Percentiles rank a stretch among this genome's conserved stretches.
Conservation (phyloP, 345 rosid genomes). For the Citrus australasica region DNA sequence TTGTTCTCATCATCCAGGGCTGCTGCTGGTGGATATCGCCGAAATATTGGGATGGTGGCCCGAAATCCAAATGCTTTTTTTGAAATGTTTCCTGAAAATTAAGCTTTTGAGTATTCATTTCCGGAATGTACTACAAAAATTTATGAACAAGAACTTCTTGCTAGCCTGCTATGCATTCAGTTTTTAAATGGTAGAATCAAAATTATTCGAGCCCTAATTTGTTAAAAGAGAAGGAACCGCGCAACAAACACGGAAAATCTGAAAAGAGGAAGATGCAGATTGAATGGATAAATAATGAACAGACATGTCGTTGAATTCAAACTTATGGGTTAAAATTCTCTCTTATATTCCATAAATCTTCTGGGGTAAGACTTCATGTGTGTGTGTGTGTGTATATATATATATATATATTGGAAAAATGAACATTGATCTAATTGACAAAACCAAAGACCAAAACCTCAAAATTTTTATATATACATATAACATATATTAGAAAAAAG, state of each 20-base stretch:
- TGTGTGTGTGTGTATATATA: slow-evolving; percentile 17
- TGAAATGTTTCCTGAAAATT: slow-evolving; percentile 30
- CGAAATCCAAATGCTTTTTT: slow-evolving; percentile 20
- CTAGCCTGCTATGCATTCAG: not conserved
- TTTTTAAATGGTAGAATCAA: slow-evolving; percentile 6
- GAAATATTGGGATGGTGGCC: slow-evolving; percentile 7
- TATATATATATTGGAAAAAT: slow-evolving; percentile 31
- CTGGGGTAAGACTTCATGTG: slow-evolving; percentile 37
- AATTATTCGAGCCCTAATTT: not conserved
- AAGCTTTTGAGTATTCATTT: slow-evolving; percentile 42
- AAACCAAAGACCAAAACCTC: slow-evolving; percentile 24
- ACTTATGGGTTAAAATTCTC: slow-evolving; percentile 19
- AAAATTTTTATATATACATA: not conserved
- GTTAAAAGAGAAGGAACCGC: slow-evolving; percentile 1
- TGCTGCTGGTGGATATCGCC: slow-evolving; percentile 3
- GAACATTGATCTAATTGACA: slow-evolving; percentile 35
- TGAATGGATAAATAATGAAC: slow-evolving; percentile 3
- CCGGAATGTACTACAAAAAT: not conserved
- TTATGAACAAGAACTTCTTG: not conserved
- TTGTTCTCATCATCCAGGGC: slow-evolving; percentile 18
- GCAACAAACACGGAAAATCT: slow-evolving; percentile 19
- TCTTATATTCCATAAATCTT: slow-evolving; percentile 53
- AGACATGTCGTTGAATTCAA: slow-evolving; percentile 31
- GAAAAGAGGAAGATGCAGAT: slow-evolving; percentile 25
- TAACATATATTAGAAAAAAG: too few relatives aligned